phyloP scores from a whole-genome alignment of 116 monocot genomes.

The Iris pallida region DNA sequence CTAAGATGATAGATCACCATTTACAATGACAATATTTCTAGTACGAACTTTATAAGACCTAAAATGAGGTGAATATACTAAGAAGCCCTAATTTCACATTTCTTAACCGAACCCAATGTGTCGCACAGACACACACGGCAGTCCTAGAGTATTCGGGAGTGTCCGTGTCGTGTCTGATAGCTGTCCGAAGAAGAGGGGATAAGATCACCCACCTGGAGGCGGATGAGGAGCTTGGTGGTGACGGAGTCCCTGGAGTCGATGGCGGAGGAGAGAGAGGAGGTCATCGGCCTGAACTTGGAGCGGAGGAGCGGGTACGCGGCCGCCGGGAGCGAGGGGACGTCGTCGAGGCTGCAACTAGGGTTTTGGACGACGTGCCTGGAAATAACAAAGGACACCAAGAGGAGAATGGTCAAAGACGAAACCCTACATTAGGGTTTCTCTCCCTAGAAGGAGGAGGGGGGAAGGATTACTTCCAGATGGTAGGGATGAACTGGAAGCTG shows the following conservation, averaged over 20 bases:
- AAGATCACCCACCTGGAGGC: slow-evolving; percentile 76
- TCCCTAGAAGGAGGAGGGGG: neutral
- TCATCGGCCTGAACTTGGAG: slow-evolving; percentile 68
- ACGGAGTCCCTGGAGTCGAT: slow-evolving; percentile 60
- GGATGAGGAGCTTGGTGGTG: slow-evolving; percentile 94
- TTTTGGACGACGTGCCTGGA: slow-evolving; percentile 70
- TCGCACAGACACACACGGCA: too few species aligned
- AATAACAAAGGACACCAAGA: neutral
- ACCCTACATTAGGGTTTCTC: slow-evolving; percentile 2
- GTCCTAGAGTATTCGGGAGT: too few species aligned
- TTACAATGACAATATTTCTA: too few species aligned
- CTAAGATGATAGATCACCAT: too few species aligned
- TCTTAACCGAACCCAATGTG: too few species aligned
- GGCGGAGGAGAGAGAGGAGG: slow-evolving; percentile 59
- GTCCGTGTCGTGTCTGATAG: too few species aligned
- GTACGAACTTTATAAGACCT: too few species aligned
- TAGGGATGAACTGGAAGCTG: slow-evolving; percentile 65
- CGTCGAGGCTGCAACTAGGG: slow-evolving; percentile 68
- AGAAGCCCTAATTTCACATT: too few species aligned
- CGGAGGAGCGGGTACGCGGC: slow-evolving; percentile 66
- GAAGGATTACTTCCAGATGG: slow-evolving; percentile 71
- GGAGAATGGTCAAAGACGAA: neutral
- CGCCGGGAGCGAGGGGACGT: slow-evolving; percentile 77
- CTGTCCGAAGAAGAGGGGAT: too few species aligned
- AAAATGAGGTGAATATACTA: too few species aligned